Evolutionary conservation across 2,329 filamentous ascomycete genomes (phyloP), one percentile per base, ranked within the genome.

Genomic region (Blastomyces percursus): DNA sequence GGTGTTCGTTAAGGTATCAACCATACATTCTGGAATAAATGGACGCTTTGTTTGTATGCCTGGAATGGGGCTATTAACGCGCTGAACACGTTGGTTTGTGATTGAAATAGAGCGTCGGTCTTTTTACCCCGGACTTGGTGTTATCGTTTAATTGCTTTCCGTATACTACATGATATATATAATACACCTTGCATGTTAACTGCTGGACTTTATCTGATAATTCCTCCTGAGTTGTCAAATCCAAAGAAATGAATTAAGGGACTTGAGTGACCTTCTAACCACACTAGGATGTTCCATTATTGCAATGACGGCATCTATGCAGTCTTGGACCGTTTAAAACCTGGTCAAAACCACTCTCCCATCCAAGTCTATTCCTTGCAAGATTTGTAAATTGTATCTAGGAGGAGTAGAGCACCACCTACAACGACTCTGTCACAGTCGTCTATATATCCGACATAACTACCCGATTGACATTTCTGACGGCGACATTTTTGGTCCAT

Each of bases 401-500:
- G n/a, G n/a, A n/a, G n/a, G n/a, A n/a, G n/a, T n/a, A n/a, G n/a
- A 44, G 54, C 19, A 16, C 65, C 65, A 35, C 48, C 66, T 32
- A 64, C 59, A 56, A 61, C 19, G 6, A 51, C 19, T 12, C 30
- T 64, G 27, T 35, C 12, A 54, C 65, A 12, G 57, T 71, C 42
- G 68, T 71, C 58, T 72, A 67, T 48, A 67, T 73, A 42, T 73
- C 71, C 6, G 72, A 73, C 72, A 74, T 42, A 72, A 71, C 50
- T 55, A 46, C 11, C 67, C 67, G 32, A 60, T 61, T 0, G 12
- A 21, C 1, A n/a, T 74, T n/a, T 67, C 68, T 1, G 65, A 70
- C 66, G 61, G 79, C 58, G 63, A 80, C 38, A 61, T 74, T 68
- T 68, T 61, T 74, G 52, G 68, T 81, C 71, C 76, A 81, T 74